These are phyloP conservation scores for Trifolium subterraneum DNA, from an alignment of 306 rosid species.

Conservation along the genomic window DNA sequence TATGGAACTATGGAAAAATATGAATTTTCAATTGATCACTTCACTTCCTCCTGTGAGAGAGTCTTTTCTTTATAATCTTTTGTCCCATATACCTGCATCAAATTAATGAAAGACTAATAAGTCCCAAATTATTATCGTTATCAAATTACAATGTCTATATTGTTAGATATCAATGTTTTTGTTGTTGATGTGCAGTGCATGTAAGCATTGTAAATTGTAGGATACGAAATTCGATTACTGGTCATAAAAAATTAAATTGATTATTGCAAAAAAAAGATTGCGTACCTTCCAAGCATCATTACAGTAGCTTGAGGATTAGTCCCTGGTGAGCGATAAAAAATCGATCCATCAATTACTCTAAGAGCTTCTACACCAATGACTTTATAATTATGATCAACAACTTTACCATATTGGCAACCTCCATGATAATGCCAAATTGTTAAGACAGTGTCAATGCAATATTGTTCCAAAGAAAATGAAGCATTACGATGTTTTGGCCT, in stretches of 20 bases:
- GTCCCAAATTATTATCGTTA: background rate
- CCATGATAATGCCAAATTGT: conserved; percentile 90
- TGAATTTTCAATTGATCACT: conserved; percentile 22
- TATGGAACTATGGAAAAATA: conserved; percentile 1
- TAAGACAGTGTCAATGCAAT: conserved; percentile 74
- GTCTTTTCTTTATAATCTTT: conserved; percentile 54
- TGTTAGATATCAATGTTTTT: conserved; percentile 14
- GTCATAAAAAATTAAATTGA: too few relatives aligned
- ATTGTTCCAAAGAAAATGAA: conserved; percentile 62
- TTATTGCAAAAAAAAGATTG: too few relatives aligned
- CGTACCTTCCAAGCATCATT: conserved; percentile 89
- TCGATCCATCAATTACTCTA: conserved; percentile 85
- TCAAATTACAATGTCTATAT: background rate
- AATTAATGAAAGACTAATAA: background rate
- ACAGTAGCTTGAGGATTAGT: conserved; percentile 87
- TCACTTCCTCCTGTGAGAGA: conserved; percentile 2
- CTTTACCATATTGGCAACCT: conserved; percentile 70
- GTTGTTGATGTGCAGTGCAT: background rate
- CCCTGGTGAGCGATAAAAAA: conserved; percentile 66
- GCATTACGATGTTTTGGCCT: conserved; percentile 61
- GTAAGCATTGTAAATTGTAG: background rate
- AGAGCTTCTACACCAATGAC: conserved; percentile 67
- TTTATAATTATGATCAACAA: conserved; percentile 64
- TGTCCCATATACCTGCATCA: conserved; percentile 67
- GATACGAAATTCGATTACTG: too few relatives aligned